These are phyloP conservation scores for Chloris gayana DNA, from an alignment of 176 grass and related monocot species.

Conservation along the genomic window DNA sequence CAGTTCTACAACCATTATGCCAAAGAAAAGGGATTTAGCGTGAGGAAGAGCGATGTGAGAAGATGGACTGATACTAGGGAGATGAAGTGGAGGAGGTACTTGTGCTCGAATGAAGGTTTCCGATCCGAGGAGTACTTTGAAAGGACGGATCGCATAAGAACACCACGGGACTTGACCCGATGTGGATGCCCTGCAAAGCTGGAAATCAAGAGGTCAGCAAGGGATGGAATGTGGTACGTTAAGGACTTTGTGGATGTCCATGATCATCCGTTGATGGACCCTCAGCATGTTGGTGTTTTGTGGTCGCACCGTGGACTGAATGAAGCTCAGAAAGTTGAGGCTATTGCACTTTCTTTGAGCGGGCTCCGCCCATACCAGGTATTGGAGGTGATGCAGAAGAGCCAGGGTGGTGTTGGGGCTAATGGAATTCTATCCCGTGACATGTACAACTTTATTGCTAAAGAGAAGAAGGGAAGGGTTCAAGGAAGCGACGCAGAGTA, in stretches of 20 bases:
- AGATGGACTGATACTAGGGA: too few relatives aligned
- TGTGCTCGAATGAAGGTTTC: too few relatives aligned
- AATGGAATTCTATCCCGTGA: background rate
- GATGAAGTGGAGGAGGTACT: too few relatives aligned
- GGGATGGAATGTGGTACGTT: background rate
- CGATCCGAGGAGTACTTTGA: background rate
- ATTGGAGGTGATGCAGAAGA: background rate
- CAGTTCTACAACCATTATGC: too few relatives aligned
- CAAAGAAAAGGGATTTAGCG: too few relatives aligned
- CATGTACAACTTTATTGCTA: background rate
- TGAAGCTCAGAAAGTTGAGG: background rate
- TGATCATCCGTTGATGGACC: background rate
- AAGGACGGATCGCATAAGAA: background rate
- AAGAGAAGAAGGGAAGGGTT: background rate
- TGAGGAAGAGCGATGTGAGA: too few relatives aligned
- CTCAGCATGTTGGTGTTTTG: background rate
- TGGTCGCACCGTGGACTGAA: background rate
- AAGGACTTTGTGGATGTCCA: background rate
- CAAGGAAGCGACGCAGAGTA: background rate
- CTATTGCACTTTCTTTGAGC: background rate
- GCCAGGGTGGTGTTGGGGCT: background rate
- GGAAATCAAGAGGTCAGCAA: background rate
- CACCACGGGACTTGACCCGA: background rate
- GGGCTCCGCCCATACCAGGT: background rate
- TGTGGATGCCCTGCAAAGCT: background rate